These are phyloP conservation scores for Physcomitrium patens DNA, from an alignment of 225 moss, liverwort and hornwort genomes.

Conservation along the genomic window DNA sequence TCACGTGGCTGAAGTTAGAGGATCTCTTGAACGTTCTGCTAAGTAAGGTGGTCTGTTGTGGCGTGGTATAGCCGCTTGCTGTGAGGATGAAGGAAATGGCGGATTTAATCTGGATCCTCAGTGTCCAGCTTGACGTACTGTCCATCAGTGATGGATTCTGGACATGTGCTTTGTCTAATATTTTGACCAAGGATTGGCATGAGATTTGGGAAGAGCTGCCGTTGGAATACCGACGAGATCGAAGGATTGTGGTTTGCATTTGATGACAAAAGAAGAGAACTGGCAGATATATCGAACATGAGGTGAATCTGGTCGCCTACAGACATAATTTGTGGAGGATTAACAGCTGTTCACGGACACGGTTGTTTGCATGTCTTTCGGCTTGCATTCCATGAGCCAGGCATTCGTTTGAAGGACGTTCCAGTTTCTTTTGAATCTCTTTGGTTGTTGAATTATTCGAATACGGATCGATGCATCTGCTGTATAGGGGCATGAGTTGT, in stretches of 20 bases:
- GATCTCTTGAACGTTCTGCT: conserved; percentile 17
- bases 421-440: conserved; percentile 1
- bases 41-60: conserved; percentile 32
- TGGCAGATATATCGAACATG: conserved; percentile 18
- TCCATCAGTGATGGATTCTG: conserved; percentile 1
- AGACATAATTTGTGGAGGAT: conserved; percentile 27
- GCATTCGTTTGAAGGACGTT: not conserved
- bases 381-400: conserved; percentile 16
- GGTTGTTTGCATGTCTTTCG: conserved; percentile 35
- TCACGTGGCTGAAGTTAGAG: conserved; percentile 36
- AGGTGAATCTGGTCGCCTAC: conserved; percentile 31
- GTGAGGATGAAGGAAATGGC: conserved; percentile 11
- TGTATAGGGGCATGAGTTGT: conserved; percentile 3
- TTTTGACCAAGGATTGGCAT: conserved; percentile 14
- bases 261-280: conserved; percentile 17
- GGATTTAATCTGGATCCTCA: conserved; percentile 21
- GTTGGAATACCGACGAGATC: not conserved
- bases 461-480: conserved; percentile 22
- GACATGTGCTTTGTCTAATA: conserved; percentile 26
- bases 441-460: conserved; percentile 35
- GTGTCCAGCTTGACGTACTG: conserved; percentile 13
- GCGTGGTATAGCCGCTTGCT: conserved; percentile 2
- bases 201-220: conserved; percentile 15
- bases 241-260: conserved; percentile 19
- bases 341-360: conserved; percentile 22